Percentiles rank a stretch among this genome's conserved stretches.
These are phyloP conservation scores for Meira nashicola DNA, from an alignment of 1,284 basidiomycete genomes.

Conservation along the genomic window DNA sequence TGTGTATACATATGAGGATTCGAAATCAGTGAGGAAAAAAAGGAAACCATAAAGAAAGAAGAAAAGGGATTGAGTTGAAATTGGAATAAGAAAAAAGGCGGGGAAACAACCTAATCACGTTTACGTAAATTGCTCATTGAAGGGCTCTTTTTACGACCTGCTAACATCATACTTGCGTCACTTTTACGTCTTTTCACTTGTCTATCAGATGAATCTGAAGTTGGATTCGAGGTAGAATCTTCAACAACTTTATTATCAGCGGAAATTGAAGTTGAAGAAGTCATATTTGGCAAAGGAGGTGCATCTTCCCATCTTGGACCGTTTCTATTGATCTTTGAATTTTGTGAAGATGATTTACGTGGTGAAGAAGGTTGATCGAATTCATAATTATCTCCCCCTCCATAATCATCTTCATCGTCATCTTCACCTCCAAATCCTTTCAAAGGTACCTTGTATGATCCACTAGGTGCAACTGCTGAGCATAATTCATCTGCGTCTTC, in stretches of 20 bases:
- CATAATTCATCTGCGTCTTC: conserved; percentile 50
- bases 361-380: neutral
- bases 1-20: too few relatives aligned
- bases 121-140: neutral
- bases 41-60: too few relatives aligned
- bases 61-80: too few relatives aligned
- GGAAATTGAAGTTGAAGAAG: too few relatives aligned
- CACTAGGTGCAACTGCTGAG: conserved; percentile 46
- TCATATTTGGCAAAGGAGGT: too few relatives aligned
- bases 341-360: too few relatives aligned
- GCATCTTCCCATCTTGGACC: conserved; percentile 3
- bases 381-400: neutral
- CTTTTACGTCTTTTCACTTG: neutral
- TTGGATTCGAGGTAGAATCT: too few relatives aligned
- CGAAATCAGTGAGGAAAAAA: too few relatives aligned
- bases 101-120: neutral
- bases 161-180: conserved; percentile 1
- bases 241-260: too few relatives aligned
- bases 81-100: too few relatives aligned
- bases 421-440: conserved; percentile 25
- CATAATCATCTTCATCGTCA: neutral
- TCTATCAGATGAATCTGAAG: neutral
- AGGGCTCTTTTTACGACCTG: neutral
- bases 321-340: too few relatives aligned
- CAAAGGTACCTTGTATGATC: conserved; percentile 45